Evolutionary conservation across 2,329 filamentous ascomycete genomes (phyloP).

Genomic region (Knufia petricola): DNA sequence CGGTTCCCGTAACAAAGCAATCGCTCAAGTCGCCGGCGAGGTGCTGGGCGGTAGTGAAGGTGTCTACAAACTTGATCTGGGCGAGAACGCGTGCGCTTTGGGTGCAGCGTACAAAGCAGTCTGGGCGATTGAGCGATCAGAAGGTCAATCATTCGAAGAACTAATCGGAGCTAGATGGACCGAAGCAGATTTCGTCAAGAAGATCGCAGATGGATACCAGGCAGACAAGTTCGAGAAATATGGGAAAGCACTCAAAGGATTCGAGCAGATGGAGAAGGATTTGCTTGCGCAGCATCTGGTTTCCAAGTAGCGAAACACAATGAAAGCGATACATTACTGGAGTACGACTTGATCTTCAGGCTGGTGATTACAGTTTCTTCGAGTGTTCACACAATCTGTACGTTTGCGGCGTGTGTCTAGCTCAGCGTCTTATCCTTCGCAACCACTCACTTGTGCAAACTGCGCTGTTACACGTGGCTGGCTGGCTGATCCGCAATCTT

Average conservation of each 20-base stretch:
- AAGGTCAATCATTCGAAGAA: constrained; percentile 74
- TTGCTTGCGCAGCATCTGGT: constrained; percentile 31
- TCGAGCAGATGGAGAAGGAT: constrained; percentile 62
- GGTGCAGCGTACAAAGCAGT: constrained; percentile 94
- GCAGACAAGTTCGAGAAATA: constrained; percentile 67
- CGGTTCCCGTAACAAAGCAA: constrained; percentile 79
- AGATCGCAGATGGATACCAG: constrained; percentile 72
- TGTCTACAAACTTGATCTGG: constrained; percentile 86
- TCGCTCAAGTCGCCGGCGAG: constrained; percentile 73
- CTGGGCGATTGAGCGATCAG: constrained; percentile 67
- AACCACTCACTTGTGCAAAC: no score
- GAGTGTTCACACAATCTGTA: no score
- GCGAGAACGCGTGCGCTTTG: constrained; percentile 87
- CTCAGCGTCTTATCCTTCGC: no score
- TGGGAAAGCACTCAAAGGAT: constrained; percentile 63
- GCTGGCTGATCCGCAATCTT: no score
- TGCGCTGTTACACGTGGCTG: no score
- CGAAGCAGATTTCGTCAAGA: constrained; percentile 72
- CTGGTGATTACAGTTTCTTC: no score
- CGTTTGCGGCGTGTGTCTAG: no score
- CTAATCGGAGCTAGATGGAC: constrained; percentile 76
- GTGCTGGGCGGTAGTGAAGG: constrained; percentile 84
- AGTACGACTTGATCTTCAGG: no score
- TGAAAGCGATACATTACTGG: no score
- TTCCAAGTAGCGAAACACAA: neutral